A percentile compares a stretch with the other conserved stretches of the same genome.
These are phyloP conservation scores for Castanospermum australe DNA, from an alignment of 306 rosid species.

Conservation along the genomic window DNA sequence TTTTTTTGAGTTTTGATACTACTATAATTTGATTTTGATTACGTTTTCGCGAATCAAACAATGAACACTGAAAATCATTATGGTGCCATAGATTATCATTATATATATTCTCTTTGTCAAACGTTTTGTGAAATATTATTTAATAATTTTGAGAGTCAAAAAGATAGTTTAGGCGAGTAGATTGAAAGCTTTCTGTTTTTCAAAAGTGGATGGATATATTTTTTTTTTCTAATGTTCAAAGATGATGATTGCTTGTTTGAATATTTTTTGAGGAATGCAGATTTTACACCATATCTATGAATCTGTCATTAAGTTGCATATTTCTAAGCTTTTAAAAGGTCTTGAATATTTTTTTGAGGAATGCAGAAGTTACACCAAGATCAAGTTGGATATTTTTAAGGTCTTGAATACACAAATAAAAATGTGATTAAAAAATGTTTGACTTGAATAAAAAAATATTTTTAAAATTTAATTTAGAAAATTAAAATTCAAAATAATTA, in stretches of 20 bases:
- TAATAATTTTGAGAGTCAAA: constrained; percentile 1
- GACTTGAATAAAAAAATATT: too few species aligned
- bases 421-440: too few species aligned
- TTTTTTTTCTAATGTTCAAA: neutral
- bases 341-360: neutral
- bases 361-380: neutral
- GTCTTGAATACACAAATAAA: too few species aligned
- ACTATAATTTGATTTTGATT: constrained; percentile 13
- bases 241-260: constrained; percentile 12
- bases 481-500: too few species aligned
- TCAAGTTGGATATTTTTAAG: too few species aligned
- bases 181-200: neutral
- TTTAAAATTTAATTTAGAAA: too few species aligned
- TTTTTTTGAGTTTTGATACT: neutral
- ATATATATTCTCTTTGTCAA: neutral
- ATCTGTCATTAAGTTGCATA: neutral
- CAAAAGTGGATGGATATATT: neutral
- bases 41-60: constrained; percentile 11
- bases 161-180: constrained; percentile 15
- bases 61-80: constrained; percentile 23
- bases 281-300: neutral
- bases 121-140: neutral
- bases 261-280: neutral
- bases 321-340: too few species aligned
- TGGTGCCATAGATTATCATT: neutral